A percentile compares a stretch with the other conserved stretches of the same genome.
Conservation (phyloP, 129 eudicot genomes). For the Lactuca sativa region DNA sequence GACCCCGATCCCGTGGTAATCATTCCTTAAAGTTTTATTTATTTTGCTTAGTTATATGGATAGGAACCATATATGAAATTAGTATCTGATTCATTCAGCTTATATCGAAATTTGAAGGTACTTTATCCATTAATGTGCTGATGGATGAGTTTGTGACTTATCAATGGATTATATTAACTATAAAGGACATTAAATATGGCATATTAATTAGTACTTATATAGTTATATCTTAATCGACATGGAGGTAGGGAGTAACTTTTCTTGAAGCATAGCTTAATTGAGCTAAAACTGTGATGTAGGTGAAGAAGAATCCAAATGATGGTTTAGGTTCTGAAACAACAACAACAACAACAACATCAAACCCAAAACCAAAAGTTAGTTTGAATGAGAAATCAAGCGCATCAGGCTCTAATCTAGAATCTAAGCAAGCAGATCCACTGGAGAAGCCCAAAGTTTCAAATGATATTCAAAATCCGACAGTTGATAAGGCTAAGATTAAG, state of each 20-base stretch:
- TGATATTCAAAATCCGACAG: slow-evolving; percentile 16
- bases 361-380: slow-evolving; percentile 16
- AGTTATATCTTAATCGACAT: too few relatives aligned
- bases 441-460: slow-evolving; percentile 39
- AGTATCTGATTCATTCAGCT: slow-evolving; percentile 1
- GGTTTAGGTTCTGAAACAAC: slow-evolving; percentile 24
- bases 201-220: not conserved
- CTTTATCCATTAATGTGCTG: not conserved
- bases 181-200: not conserved
- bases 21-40: not conserved
- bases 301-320: slow-evolving; percentile 24
- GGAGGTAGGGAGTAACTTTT: not conserved
- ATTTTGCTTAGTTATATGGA: not conserved
- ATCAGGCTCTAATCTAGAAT: slow-evolving; percentile 23
- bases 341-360: not conserved
- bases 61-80: not conserved
- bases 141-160: slow-evolving; percentile 5
- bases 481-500: slow-evolving; percentile 30
- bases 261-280: not conserved
- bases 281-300: slow-evolving; percentile 29
- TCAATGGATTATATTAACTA: not conserved
- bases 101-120: slow-evolving; percentile 4
- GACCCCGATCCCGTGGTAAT: slow-evolving; percentile 58
- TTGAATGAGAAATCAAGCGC: slow-evolving; percentile 31
- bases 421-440: slow-evolving; percentile 26